These are phyloP conservation scores for Zygosaccharomyces kombuchaensis DNA, from an alignment of 805 yeast species.

Conservation along the genomic window DNA sequence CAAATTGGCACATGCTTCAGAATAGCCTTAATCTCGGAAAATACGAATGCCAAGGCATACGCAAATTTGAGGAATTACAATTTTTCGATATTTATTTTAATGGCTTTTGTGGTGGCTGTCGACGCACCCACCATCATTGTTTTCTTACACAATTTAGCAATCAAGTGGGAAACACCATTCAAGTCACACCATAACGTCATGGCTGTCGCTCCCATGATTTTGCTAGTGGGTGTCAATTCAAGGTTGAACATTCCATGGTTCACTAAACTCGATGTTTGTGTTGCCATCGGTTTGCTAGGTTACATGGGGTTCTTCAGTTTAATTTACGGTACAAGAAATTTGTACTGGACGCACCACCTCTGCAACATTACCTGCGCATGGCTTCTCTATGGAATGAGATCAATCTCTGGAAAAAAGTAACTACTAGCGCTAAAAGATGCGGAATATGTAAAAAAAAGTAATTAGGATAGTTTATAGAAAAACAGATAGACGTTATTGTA, in stretches of 20 bases:
- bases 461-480: not conserved
- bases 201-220: slow-evolving; percentile 68
- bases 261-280: slow-evolving; percentile 26
- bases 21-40: slow-evolving; percentile 17
- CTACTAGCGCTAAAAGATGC: not conserved
- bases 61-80: slow-evolving; percentile 52
- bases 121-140: slow-evolving; percentile 75
- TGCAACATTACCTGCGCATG: slow-evolving; percentile 58
- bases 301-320: slow-evolving; percentile 60
- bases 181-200: slow-evolving; percentile 80
- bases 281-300: slow-evolving; percentile 39
- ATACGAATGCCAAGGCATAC: slow-evolving; percentile 10
- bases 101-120: slow-evolving; percentile 77
- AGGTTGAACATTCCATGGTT: slow-evolving; percentile 43
- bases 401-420: not conserved
- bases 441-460: not conserved
- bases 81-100: slow-evolving; percentile 55
- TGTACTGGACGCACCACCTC: slow-evolving; percentile 81
- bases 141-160: slow-evolving; percentile 71
- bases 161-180: slow-evolving; percentile 80
- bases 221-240: slow-evolving; percentile 53
- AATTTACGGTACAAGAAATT: slow-evolving; percentile 71
- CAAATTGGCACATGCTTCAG: slow-evolving; percentile 54
- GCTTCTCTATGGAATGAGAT: slow-evolving; percentile 13
- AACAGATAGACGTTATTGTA: not conserved